Percentiles rank a stretch among this genome's conserved stretches.
These are phyloP conservation scores for Penicillium lagena DNA, from an alignment of 495 filamentous ascomycete genomes.

Conservation along the genomic window DNA sequence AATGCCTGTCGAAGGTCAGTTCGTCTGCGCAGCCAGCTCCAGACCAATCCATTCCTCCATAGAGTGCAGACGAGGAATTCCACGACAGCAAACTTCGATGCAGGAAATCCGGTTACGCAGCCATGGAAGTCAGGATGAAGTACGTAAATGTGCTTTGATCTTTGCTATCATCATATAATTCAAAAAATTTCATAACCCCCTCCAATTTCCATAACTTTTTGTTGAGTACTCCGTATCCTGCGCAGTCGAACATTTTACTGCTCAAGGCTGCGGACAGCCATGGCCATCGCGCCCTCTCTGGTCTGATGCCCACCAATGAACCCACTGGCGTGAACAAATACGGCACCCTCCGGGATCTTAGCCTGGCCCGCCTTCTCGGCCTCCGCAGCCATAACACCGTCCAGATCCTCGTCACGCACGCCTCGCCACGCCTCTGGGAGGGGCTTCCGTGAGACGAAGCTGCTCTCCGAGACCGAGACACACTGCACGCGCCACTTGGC, in stretches of 20 bases:
- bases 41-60: no score
- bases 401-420: constrained; percentile 75
- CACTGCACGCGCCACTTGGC: constrained; percentile 90
- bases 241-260: constrained; percentile 21
- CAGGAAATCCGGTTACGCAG: no score
- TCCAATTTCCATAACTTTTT: constrained; percentile 6
- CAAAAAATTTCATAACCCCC: no score
- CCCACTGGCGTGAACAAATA: constrained; percentile 91
- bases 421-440: constrained; percentile 90
- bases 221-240: not conserved
- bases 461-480: constrained; percentile 70
- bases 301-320: constrained; percentile 95
- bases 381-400: constrained; percentile 61
- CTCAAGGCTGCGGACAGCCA: constrained; percentile 71
- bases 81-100: no score
- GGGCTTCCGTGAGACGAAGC: constrained; percentile 84
- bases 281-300: constrained; percentile 78
- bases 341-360: constrained; percentile 53
- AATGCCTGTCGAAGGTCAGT: no score
- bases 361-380: constrained; percentile 31
- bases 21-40: no score
- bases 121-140: no score
- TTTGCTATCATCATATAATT: no score
- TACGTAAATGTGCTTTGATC: no score
- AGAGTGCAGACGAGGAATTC: no score